Evolutionary conservation across 768 basidiomycete species (phyloP).

Genomic region (Pulveroboletus ravenelii): DNA sequence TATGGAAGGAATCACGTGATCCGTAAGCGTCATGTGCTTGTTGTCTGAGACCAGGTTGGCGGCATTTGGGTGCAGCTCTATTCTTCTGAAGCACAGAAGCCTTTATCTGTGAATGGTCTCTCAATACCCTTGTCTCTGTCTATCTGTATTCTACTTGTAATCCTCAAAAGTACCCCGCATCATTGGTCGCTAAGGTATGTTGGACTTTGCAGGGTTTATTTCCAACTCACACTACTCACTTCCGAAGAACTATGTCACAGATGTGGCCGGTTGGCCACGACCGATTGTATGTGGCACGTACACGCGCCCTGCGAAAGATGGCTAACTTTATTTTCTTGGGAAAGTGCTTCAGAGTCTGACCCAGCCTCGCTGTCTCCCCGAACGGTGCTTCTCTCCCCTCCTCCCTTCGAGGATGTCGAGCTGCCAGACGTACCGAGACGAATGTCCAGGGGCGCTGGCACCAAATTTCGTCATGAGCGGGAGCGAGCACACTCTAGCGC

Average conservation of each 20-base stretch:
- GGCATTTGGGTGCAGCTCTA: neutral
- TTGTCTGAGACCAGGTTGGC: conserved; percentile 10
- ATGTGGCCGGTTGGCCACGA: conserved; percentile 17
- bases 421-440: conserved; percentile 2
- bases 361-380: conserved; percentile 26
- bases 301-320: neutral
- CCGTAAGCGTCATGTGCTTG: conserved; percentile 8
- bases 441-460: conserved; percentile 27
- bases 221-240: conserved; percentile 5
- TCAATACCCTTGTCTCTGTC: neutral
- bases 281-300: conserved; percentile 18
- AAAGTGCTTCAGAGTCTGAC: conserved; percentile 24
- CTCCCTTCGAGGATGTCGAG: conserved; percentile 11
- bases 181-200: conserved; percentile 4
- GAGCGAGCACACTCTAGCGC: conserved; percentile 31
- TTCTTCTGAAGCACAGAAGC: conserved; percentile 2
- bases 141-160: neutral
- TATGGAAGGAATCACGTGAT: conserved; percentile 14
- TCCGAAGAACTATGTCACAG: conserved; percentile 22
- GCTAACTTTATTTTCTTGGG: conserved; percentile 9
- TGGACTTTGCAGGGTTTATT: neutral
- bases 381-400: conserved; percentile 26
- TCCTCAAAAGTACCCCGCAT: neutral
- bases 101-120: conserved; percentile 11
- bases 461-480: conserved; percentile 32